Conservation (phyloP, 768 basidiomycete species). For the Kwoniella europaea region DNA sequence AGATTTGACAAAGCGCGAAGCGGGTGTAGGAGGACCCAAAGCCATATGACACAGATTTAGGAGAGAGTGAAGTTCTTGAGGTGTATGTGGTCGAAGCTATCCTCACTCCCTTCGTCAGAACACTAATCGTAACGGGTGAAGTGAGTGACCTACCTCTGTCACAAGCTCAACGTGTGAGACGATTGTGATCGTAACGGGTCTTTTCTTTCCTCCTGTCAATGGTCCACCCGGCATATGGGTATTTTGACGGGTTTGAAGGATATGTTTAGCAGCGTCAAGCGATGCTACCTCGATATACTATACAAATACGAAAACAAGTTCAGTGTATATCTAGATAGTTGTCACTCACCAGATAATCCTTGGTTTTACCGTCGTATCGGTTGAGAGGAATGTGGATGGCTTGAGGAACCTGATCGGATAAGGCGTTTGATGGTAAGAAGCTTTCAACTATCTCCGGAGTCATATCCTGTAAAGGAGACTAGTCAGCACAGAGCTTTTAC, state of each 20-base stretch:
- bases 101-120: background rate
- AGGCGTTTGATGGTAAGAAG: conserved; percentile 39
- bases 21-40: conserved; percentile 22
- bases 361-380: conserved; percentile 44
- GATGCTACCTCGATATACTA: conserved; percentile 50
- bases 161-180: conserved; percentile 42
- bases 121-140: background rate
- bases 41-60: conserved; percentile 46
- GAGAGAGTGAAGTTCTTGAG: conserved; percentile 41
- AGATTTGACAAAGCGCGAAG: conserved; percentile 49
- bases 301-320: background rate
- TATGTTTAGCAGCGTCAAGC: conserved; percentile 33
- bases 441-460: conserved; percentile 40
- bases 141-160: conserved; percentile 31
- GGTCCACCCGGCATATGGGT: conserved; percentile 43
- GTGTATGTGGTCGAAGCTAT: conserved; percentile 47
- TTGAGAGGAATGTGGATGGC: conserved; percentile 52
- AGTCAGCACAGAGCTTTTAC: background rate
- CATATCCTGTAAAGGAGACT: conserved; percentile 35
- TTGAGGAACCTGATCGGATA: conserved; percentile 29
- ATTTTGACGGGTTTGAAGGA: conserved; percentile 47
- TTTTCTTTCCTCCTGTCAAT: conserved; percentile 24
- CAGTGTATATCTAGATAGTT: background rate
- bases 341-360: conserved; percentile 49
- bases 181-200: conserved; percentile 47